Conservation (phyloP, 495 filamentous ascomycete genomes). For the Lophiotrema nucula region DNA sequence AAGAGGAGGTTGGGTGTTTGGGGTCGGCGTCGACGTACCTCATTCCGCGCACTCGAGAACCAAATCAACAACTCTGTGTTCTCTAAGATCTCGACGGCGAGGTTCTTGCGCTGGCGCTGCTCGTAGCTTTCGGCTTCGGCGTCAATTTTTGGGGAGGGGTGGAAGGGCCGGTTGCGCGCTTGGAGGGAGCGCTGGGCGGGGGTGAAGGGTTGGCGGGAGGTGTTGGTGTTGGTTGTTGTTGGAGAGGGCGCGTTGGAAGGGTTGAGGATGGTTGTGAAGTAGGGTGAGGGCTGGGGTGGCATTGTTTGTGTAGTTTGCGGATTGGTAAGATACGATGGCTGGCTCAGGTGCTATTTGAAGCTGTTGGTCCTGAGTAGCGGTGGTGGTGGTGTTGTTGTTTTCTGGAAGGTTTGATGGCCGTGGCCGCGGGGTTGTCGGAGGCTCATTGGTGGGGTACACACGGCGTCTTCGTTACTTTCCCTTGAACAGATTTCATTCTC, state of each 20-base stretch:
- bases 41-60: slow-evolving; percentile 24
- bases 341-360: neutral
- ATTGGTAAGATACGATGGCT: neutral
- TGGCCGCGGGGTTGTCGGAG: neutral
- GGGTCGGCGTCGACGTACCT: slow-evolving; percentile 27
- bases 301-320: neutral
- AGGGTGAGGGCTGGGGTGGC: neutral
- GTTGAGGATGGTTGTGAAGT: neutral
- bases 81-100: slow-evolving; percentile 30
- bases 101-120: slow-evolving; percentile 20
- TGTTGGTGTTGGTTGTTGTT: neutral
- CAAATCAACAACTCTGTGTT: slow-evolving; percentile 37
- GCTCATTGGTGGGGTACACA: neutral
- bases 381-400: neutral
- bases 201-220: slow-evolving; percentile 1
- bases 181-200: slow-evolving; percentile 25
- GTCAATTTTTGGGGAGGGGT: neutral
- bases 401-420: neutral
- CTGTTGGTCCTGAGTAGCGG: neutral
- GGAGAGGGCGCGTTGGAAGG: neutral
- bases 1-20: neutral
- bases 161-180: slow-evolving; percentile 19
- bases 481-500: no score
- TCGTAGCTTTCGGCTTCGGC: slow-evolving; percentile 12
- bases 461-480: no score